A percentile compares a stretch with the other conserved stretches of the same genome.
These are phyloP conservation scores for Papiliotrema fonsecae DNA, from an alignment of 1,284 basidiomycete genomes.

Conservation along the genomic window DNA sequence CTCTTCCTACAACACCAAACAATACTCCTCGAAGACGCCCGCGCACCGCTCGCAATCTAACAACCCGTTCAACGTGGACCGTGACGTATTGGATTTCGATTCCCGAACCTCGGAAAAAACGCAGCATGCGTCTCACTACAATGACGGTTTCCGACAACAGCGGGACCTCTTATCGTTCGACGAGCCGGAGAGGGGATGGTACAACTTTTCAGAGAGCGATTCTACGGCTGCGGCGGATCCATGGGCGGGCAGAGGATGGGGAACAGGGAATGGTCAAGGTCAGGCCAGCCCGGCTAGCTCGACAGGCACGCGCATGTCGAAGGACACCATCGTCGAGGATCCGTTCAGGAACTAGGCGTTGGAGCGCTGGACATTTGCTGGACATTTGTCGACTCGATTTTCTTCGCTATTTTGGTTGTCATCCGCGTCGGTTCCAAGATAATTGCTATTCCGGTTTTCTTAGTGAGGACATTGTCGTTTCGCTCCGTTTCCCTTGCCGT, in stretches of 20 bases:
- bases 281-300: slow-evolving; percentile 6
- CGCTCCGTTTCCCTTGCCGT: too few species aligned
- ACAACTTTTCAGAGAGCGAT: neutral
- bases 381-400: too few species aligned
- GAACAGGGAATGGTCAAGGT: slow-evolving; percentile 1
- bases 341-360: slow-evolving; percentile 6
- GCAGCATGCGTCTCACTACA: neutral
- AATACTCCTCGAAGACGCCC: neutral
- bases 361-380: too few species aligned
- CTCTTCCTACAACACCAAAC: neutral
- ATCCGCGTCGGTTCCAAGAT: too few species aligned
- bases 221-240: neutral
- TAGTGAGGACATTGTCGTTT: too few species aligned
- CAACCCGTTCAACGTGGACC: slow-evolving; percentile 1
- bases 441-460: too few species aligned
- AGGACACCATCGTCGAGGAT: neutral
- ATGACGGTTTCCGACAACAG: neutral
- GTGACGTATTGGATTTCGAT: neutral
- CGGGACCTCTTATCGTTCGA: neutral
- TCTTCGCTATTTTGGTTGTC: too few species aligned
- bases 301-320: slow-evolving; percentile 1
- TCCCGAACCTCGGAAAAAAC: neutral
- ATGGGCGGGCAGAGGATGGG: slow-evolving; percentile 5
- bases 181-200: neutral
- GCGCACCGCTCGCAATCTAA: neutral